A percentile compares a stretch with the other conserved stretches of the same genome.
phyloP scores from a whole-genome alignment of 208 protist genomes.

The Crithidia brevicula region DNA sequence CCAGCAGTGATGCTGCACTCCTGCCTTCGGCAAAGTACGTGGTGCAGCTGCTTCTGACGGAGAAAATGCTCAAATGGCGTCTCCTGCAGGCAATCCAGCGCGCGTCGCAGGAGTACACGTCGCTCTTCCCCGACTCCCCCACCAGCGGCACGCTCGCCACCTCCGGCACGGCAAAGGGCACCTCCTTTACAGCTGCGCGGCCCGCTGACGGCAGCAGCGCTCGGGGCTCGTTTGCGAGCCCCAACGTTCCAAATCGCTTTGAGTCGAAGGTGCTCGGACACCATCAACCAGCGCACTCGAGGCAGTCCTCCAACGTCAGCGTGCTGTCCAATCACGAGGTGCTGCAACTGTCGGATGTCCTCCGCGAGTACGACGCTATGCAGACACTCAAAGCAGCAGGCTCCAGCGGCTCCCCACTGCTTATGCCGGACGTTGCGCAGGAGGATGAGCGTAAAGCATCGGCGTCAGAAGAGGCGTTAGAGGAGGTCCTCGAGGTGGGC shows the following conservation, averaged over 20 bases:
- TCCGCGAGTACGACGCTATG: conserved; percentile 40
- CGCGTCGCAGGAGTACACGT: conserved; percentile 31
- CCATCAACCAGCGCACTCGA: neutral
- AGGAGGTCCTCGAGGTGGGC: neutral
- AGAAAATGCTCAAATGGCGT: conserved; percentile 64
- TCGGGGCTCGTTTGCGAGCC: neutral
- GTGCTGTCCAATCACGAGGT: conserved; percentile 64
- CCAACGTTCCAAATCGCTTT: conserved; percentile 21
- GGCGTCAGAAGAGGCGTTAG: neutral
- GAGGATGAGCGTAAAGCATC: neutral
- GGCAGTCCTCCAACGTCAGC: conserved; percentile 31
- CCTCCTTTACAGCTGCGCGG: neutral
- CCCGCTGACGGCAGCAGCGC: neutral
- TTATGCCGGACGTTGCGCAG: conserved; percentile 12
- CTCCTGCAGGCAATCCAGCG: conserved; percentile 42
- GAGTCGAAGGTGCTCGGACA: conserved; percentile 21
- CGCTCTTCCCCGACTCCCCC: conserved; percentile 12
- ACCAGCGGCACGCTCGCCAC: neutral
- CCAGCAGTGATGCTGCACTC: neutral
- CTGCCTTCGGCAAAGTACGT: conserved; percentile 22
- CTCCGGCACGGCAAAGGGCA: neutral
- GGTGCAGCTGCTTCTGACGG: conserved; percentile 36
- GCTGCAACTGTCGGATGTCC: conserved; percentile 61
- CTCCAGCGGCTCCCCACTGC: neutral
- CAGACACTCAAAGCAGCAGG: conserved; percentile 14